Evolutionary conservation across 164 flowering plant genomes (phyloP).

Genomic region (grape (Vitis vinifera)): DNA sequence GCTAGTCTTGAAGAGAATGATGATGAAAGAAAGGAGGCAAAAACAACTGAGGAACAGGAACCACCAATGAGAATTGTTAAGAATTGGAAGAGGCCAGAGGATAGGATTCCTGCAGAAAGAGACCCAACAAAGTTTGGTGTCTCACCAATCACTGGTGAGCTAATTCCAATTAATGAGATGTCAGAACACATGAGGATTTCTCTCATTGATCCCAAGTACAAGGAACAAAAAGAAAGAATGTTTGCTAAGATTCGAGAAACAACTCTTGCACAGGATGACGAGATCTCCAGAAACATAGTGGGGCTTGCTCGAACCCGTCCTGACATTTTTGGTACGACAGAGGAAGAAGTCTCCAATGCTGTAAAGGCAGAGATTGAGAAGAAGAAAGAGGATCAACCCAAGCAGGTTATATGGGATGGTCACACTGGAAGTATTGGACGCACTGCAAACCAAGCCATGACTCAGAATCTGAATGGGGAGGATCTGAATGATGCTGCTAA

Average conservation of each 20-base stretch:
- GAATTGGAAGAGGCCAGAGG: conserved; percentile 99
- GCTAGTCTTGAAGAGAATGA: conserved; percentile 74
- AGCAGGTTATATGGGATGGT: conserved; percentile 99
- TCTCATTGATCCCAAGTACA: conserved; percentile 97
- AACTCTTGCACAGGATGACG: conserved; percentile 97
- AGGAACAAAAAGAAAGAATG: conserved; percentile 98
- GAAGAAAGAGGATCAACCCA: conserved; percentile 95
- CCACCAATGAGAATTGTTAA: conserved; percentile 95
- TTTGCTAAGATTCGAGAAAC: conserved; percentile 96
- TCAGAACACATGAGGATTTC: conserved; percentile 99
- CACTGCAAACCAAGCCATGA: conserved; percentile 96
- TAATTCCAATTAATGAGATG: conserved; percentile 89
- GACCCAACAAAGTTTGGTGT: conserved; percentile 85
- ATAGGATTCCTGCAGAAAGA: conserved; percentile 84
- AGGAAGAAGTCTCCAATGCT: conserved; percentile 99
- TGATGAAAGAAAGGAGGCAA: conserved; percentile 47
- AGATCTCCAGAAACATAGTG: conserved; percentile 89
- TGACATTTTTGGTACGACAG: conserved; percentile 99
- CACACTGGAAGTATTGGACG: conserved; percentile 97
- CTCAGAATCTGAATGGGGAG: conserved; percentile 64
- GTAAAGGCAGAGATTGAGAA: conserved; percentile 98
- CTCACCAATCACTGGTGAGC: conserved; percentile 95
- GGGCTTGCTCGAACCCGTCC: conserved; percentile 97
- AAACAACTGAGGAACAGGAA: conserved; percentile 62
- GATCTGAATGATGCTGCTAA: conserved; percentile 51